phyloP scores from a whole-genome alignment of 176 grass and related monocot genomes.

The Otatea glauca region DNA sequence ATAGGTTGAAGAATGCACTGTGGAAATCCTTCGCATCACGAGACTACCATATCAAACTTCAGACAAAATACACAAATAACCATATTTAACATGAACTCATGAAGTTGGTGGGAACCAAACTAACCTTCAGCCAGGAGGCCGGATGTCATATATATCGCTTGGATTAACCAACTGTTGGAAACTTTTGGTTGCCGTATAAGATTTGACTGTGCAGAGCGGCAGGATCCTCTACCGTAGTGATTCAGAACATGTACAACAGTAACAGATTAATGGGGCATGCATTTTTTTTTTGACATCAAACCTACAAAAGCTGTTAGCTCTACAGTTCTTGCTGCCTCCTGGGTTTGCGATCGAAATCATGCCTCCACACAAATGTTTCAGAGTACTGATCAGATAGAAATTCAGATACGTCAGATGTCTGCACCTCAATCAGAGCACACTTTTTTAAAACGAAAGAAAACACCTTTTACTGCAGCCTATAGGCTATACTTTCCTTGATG shows the following conservation, averaged over 20 bases:
- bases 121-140: too few species aligned
- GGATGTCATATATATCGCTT: not conserved
- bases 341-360: not conserved
- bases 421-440: not conserved
- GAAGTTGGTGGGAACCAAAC: too few species aligned
- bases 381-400: not conserved
- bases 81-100: too few species aligned
- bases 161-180: not conserved
- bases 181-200: not conserved
- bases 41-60: not conserved
- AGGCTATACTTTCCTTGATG: not conserved
- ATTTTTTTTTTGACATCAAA: not conserved
- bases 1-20: not conserved
- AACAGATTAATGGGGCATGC: not conserved
- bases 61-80: not conserved
- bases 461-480: not conserved
- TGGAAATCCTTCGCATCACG: not conserved
- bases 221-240: not conserved
- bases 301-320: conserved; percentile 2
- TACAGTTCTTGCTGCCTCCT: not conserved
- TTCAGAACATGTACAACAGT: conserved; percentile 11
- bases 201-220: not conserved
- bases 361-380: not conserved
- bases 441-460: too few species aligned
- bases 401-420: not conserved